Evolutionary conservation across 352 stramenopile species (phyloP), one percentile per base, ranked within the genome.

Genomic region (Phytopythium oedochilum): DNA sequence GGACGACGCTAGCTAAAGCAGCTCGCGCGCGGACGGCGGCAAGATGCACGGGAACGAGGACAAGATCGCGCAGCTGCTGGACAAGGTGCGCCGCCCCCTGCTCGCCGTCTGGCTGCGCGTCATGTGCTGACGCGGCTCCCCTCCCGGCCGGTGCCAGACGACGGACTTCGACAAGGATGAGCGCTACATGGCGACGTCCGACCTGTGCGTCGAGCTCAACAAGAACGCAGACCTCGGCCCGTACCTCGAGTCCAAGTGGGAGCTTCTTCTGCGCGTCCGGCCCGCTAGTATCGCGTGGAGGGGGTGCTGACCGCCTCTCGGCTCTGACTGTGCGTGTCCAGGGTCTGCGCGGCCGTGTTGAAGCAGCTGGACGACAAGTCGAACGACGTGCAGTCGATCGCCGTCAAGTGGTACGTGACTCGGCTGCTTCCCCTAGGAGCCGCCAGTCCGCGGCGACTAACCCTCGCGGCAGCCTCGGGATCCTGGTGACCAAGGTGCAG

Each of bases 141-240:
- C 18, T 50, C 17, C 44, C 17, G 1, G 61, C 23, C 49, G 11
- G 44, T 5, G 22, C n/a, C 39, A 92, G 83, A 92, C 83, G 20
- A 91, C 78, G 39, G 80, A 93, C 55, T 96, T 91, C 59, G 90
- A 97, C 83, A 98, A 99, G 71, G 97, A 99, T 89, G 97, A 99
- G 77, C 94, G 97, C 26, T 99, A 99, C 78, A 99, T 99, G 97
- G 97, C 97, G 32, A 99, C 96, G 20, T 98, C 90, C 25, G 97
- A 99, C 75, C 82, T 99, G 42, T 99, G 96, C 71, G 92, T 90
- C 38, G 91, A 98, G 54, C 86, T 99, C 32, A 80, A 89, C 62
- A 96, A 98, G 72, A 94, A 97, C 69, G 70, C 92, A 42, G 91
- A 97, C 53, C 70, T 97, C 43, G 89, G 80, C 29, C 49, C 71